Base-by-base conservation (phyloP, 75 land plant species). In the Picea glauca region DNA sequence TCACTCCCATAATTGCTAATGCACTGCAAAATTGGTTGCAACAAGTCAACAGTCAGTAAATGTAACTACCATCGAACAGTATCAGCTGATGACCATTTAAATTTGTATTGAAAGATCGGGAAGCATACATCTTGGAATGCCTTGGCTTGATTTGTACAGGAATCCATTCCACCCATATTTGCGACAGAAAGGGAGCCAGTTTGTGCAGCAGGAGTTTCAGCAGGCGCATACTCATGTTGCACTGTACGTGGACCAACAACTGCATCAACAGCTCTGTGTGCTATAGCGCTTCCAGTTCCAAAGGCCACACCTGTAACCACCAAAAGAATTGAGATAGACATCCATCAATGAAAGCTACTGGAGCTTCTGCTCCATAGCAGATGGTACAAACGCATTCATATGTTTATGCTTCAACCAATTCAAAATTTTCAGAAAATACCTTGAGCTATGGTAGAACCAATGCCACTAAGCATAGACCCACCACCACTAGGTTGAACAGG, bases 221-320 rank as follows among this genome's bases (percentile, higher is more conserved):
- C 58, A 26, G 58, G 81, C 18, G 84, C 89, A 64, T 78, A 80
- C 83, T 96, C 97, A 80, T 96, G 99, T 63, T 93, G 96, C 32
- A 96, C 80, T 33, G 91, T 91, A 13, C 97, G 91, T 43, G 99
- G 99, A 32, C 99, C 99, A 82, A 94, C 80, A 0, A 96, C 85
- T 58, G 88, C 87, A 82, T 96, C 99, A 21, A 94, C 99, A 58
- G 97, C 97, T 76, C 99, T 85, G 81, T 96, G 96, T 17, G 97
- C 99, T 38, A 96, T 78, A 1, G 98, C 93, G 84, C 97, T 96
- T 65, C 99, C 99, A 46, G 91, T 88, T n/a, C 99, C 99, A 84
- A 96, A 96, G 50, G 99, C 97, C 96, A 96, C 80, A 0, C 96
- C 96, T 93, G 79, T 13, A 18, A 18, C 61, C 46, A 75, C 17